These are phyloP conservation scores for Ascochyta koolunga DNA, from an alignment of 2,329 filamentous ascomycete genomes.

Conservation along the genomic window DNA sequence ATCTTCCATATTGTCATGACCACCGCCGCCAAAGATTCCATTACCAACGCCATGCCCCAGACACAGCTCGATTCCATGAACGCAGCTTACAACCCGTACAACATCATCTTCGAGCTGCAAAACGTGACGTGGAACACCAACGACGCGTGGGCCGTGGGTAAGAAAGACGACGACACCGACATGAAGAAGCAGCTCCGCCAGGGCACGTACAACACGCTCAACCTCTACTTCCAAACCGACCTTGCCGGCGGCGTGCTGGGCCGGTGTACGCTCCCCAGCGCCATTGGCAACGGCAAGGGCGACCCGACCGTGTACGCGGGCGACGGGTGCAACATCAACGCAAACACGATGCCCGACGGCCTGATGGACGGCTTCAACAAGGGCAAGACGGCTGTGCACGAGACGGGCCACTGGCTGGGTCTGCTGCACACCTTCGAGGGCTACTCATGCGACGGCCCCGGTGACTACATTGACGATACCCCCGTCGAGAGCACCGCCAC, in stretches of 20 bases:
- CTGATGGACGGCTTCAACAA: constrained; percentile 56
- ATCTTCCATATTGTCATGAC: constrained; percentile 55
- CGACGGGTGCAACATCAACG: constrained; percentile 64
- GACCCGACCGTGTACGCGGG: constrained; percentile 52
- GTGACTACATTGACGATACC: constrained; percentile 55
- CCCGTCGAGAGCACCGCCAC: constrained; percentile 53
- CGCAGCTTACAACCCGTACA: constrained; percentile 55
- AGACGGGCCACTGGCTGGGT: constrained; percentile 57
- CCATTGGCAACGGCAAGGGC: constrained; percentile 48
- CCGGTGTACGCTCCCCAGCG: constrained; percentile 58
- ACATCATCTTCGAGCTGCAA: constrained; percentile 58
- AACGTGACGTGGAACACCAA: constrained; percentile 59
- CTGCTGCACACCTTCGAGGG: constrained; percentile 56
- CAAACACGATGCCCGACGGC: constrained; percentile 62
- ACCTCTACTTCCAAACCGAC: constrained; percentile 66
- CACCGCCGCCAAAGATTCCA: constrained; percentile 42
- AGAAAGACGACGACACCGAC: constrained; percentile 53
- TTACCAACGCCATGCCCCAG: constrained; percentile 51
- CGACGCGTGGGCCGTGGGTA: constrained; percentile 59
- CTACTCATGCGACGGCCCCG: constrained; percentile 51
- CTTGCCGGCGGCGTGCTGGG: constrained; percentile 57
- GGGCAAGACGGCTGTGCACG: constrained; percentile 56
- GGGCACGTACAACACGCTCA: constrained; percentile 61
- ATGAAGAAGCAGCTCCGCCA: constrained; percentile 62
- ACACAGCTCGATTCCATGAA: constrained; percentile 50